Conservation (phyloP, 2,329 filamentous ascomycete genomes). For the Trichophyton schoenleinii region DNA sequence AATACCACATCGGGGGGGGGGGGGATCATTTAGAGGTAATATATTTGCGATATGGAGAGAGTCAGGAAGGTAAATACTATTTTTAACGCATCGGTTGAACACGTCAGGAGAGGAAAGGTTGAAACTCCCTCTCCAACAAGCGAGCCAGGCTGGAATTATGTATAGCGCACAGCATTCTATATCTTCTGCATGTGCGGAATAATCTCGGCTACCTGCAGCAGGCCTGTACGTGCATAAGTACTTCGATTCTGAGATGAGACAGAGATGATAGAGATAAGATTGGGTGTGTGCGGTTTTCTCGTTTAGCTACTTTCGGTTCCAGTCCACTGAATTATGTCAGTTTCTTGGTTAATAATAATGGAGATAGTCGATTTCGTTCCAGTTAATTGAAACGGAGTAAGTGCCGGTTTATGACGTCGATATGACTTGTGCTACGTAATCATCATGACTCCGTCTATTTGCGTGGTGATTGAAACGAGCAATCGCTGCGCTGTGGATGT, state of each 20-base stretch:
- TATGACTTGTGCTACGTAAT: background rate
- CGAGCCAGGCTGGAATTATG: background rate
- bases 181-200: background rate
- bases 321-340: background rate
- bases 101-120: background rate
- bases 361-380: too few species aligned
- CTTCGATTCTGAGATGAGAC: background rate
- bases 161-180: background rate
- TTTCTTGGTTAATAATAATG: background rate
- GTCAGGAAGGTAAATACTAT: background rate
- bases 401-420: background rate
- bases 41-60: background rate
- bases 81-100: background rate
- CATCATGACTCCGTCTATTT: background rate
- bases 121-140: background rate
- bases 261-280: background rate
- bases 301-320: background rate
- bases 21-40: background rate
- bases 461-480: background rate
- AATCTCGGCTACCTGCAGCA: conserved; percentile 2
- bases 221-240: background rate
- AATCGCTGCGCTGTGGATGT: background rate
- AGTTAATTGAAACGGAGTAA: too few species aligned
- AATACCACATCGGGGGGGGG: too few species aligned
- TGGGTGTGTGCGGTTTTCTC: background rate